Conservation (phyloP, 805 yeast species). For the Zygoascus tannicola region DNA sequence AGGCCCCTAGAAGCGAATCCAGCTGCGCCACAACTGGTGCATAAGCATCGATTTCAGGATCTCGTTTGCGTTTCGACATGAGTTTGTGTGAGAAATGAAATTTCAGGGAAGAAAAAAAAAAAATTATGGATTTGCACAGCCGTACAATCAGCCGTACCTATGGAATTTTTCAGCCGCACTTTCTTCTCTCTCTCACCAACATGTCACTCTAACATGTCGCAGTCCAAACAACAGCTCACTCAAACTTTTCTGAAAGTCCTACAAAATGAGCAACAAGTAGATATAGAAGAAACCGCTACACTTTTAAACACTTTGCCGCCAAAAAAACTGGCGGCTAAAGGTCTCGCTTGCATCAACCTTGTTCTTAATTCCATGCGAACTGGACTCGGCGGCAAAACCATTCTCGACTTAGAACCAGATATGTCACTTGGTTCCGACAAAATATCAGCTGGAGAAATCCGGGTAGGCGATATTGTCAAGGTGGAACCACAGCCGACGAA, state of each 20-base stretch:
- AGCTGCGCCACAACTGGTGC: constrained; percentile 6
- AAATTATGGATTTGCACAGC: too few species aligned
- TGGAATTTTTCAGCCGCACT: constrained; percentile 5
- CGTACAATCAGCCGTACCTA: too few species aligned
- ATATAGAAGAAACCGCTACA: constrained; percentile 38
- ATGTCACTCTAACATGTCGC: too few species aligned
- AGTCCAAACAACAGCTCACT: too few species aligned
- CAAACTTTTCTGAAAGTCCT: constrained; percentile 35
- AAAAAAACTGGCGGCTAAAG: constrained; percentile 56
- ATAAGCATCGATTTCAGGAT: constrained; percentile 9
- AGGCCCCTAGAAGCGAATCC: background rate
- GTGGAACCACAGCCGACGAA: constrained; percentile 31
- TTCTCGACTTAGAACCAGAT: constrained; percentile 55
- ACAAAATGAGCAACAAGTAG: constrained; percentile 42
- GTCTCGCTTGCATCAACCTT: constrained; percentile 68
- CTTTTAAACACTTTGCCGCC: constrained; percentile 45
- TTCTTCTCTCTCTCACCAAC: background rate
- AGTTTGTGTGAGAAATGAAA: background rate
- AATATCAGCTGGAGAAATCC: constrained; percentile 43
- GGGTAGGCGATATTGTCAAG: constrained; percentile 70
- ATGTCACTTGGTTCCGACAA: constrained; percentile 32
- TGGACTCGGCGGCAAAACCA: constrained; percentile 69
- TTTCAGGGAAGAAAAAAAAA: background rate
- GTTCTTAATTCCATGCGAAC: constrained; percentile 52
- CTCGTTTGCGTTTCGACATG: constrained; percentile 13